Evolutionary conservation across 192 early-diverging fungal genomes (phyloP).

Genomic region (Radiomyces spectabilis): DNA sequence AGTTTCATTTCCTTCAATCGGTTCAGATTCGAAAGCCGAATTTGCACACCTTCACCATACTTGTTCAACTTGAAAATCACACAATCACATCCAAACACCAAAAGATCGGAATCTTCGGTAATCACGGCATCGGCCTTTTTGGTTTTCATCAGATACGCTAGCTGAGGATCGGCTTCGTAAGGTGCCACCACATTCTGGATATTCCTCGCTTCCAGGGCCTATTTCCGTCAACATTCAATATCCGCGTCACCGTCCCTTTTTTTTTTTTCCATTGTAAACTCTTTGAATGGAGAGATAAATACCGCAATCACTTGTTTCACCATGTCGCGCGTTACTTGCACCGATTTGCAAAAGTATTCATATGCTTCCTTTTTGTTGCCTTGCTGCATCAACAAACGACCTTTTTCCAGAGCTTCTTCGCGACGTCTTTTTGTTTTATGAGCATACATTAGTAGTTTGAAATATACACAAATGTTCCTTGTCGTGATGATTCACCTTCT

Average conservation of each 20-base stretch:
- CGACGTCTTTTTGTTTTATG: not conserved
- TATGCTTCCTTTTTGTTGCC: slow-evolving; percentile 57
- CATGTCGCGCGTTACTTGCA: slow-evolving; percentile 85
- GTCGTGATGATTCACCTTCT: slow-evolving; percentile 31
- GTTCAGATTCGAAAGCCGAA: slow-evolving; percentile 47
- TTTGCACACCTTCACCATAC: slow-evolving; percentile 59
- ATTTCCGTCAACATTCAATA: no score
- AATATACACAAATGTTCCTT: not conserved
- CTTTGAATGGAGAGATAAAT: no score
- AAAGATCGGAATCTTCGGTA: slow-evolving; percentile 93
- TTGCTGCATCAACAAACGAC: slow-evolving; percentile 41
- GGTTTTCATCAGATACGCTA: slow-evolving; percentile 69
- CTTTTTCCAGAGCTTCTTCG: slow-evolving; percentile 47
- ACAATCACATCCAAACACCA: slow-evolving; percentile 84
- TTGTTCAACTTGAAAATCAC: slow-evolving; percentile 83
- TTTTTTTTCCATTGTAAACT: not conserved
- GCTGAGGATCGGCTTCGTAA: slow-evolving; percentile 96
- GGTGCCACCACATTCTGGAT: slow-evolving; percentile 86
- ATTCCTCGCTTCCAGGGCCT: slow-evolving; percentile 51
- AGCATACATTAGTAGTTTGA: not conserved
- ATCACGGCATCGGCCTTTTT: slow-evolving; percentile 72
- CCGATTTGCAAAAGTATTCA: slow-evolving; percentile 64
- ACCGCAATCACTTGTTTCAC: slow-evolving; percentile 71
- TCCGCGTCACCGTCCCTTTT: no score
- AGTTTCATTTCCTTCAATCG: slow-evolving; percentile 41